Conservation (phyloP, 345 rosid species). For the Passiflora organensis region DNA sequence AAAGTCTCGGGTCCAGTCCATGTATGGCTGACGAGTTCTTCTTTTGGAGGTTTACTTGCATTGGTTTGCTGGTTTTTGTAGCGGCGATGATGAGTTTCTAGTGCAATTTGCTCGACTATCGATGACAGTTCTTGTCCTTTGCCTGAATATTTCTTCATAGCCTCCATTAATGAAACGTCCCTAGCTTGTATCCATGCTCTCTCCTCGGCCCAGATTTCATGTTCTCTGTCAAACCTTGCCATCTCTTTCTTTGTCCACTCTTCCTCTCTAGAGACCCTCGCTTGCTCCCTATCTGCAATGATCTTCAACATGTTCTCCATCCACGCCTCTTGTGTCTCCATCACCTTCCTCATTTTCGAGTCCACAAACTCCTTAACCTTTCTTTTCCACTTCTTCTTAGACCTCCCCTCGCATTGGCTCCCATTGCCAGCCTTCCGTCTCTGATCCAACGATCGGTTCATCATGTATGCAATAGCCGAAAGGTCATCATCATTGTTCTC, state of each 20-base stretch:
- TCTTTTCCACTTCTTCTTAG: conserved; percentile 30
- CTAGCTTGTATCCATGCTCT: conserved; percentile 52
- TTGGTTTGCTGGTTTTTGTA: too few species aligned
- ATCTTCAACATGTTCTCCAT: conserved; percentile 55
- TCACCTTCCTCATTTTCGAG: conserved; percentile 35
- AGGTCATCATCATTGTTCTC: conserved; percentile 41
- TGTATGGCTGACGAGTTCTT: too few species aligned
- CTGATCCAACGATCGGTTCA: conserved; percentile 26
- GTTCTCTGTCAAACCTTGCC: conserved; percentile 38
- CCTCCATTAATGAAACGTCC: conserved; percentile 40
- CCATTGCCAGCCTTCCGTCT: conserved; percentile 23
- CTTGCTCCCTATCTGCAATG: conserved; percentile 46
- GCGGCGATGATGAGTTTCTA: too few species aligned
- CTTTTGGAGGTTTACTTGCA: too few species aligned
- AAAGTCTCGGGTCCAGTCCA: too few species aligned
- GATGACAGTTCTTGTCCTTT: conserved; percentile 1
- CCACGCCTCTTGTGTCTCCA: conserved; percentile 53
- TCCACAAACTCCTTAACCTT: conserved; percentile 47
- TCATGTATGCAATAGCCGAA: conserved; percentile 47
- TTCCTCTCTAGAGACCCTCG: conserved; percentile 38
- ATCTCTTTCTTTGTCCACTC: conserved; percentile 49
- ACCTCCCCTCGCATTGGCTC: conserved; percentile 15
- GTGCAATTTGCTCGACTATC: neutral
- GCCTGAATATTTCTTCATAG: conserved; percentile 30
- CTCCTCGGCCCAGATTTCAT: conserved; percentile 47